Base-by-base conservation (phyloP, 2,329 filamentous ascomycete species). In the Fusarium sp. region DNA sequence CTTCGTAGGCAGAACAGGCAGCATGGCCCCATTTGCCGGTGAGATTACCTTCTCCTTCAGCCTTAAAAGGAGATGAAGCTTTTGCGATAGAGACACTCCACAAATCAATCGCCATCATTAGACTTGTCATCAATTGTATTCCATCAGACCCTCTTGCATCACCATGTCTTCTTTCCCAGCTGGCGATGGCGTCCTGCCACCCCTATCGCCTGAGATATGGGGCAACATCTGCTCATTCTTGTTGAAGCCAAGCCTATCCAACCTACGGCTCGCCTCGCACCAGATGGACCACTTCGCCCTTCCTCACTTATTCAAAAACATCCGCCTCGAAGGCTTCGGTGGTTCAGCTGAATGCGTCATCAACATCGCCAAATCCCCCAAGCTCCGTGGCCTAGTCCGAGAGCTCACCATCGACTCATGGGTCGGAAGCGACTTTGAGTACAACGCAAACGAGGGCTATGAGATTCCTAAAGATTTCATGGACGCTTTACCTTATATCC, bases 341-440 rank as follows among this genome's bases (percentile, higher is more conserved):
- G n/a, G 31, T 1, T 77, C 75, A 2, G 11, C 67, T 3, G 13
- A 69, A 9, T 38, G 40, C 18, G 76, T 78, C 22, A 31, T 71
- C 29, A 27, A 57, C 0, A 60, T 78, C 1, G 64, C 74, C 18
- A 67, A 70, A 16, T 52, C 62, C 0, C 57, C 65, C 0, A 22
- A 35, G 1, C 58, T 78, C 0, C 52, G 74, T 0, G 14, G 50
- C 6, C 20, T 78, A 0, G 72, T 77, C 2, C 40, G 66, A 0
- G 73, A 74, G 0, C 38, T 77, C 6, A 72, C 47, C 1, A 42
- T 75, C 2, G 74, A 78, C 1, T 74, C 74, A 4, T 70, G 57
- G 3, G 34, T 78, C 16, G 66, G 66, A 2, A 16, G 59, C 5
- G 38, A 62, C 0, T 74, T 61, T 7, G 2, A 56, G 0, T 75